phyloP scores from a whole-genome alignment of 1,284 basidiomycete species.

The Pseudozyma sp. region DNA sequence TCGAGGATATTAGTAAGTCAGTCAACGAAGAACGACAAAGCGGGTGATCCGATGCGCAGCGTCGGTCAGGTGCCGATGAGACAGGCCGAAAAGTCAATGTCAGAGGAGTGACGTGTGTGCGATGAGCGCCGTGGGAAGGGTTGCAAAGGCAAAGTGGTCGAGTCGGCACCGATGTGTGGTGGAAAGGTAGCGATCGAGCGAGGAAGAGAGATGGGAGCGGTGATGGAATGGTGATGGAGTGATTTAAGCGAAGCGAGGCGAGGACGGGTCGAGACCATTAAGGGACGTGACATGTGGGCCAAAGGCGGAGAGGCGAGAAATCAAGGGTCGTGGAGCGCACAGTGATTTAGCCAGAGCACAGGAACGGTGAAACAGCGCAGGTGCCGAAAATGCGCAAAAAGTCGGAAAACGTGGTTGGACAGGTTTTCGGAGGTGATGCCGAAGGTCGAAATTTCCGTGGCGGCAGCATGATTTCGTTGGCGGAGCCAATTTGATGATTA shows the following conservation, averaged over 20 bases:
- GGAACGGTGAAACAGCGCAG: neutral
- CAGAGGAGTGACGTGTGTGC: no score
- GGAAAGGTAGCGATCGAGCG: neutral
- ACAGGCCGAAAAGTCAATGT: no score
- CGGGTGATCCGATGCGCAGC: neutral
- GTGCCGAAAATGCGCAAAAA: neutral
- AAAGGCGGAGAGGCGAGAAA: neutral
- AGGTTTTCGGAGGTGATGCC: conserved; percentile 4
- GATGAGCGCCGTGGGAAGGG: neutral
- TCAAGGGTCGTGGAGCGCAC: conserved; percentile 8
- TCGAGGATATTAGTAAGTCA: neutral
- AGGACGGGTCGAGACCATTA: conserved; percentile 5
- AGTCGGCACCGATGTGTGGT: neutral
- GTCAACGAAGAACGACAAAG: neutral
- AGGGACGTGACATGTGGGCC: neutral
- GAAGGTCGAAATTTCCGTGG: neutral
- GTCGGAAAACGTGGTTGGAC: conserved; percentile 1
- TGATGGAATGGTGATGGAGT: no score
- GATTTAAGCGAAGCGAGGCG: conserved; percentile 10
- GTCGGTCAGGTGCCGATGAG: neutral
- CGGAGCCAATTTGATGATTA: no score
- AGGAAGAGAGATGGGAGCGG: no score
- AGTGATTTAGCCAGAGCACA: neutral
- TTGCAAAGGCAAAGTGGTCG: neutral
- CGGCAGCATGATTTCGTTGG: no score